These are phyloP conservation scores for Neurospora sp. DNA, from an alignment of 2,329 filamentous ascomycete genomes.

Conservation along the genomic window DNA sequence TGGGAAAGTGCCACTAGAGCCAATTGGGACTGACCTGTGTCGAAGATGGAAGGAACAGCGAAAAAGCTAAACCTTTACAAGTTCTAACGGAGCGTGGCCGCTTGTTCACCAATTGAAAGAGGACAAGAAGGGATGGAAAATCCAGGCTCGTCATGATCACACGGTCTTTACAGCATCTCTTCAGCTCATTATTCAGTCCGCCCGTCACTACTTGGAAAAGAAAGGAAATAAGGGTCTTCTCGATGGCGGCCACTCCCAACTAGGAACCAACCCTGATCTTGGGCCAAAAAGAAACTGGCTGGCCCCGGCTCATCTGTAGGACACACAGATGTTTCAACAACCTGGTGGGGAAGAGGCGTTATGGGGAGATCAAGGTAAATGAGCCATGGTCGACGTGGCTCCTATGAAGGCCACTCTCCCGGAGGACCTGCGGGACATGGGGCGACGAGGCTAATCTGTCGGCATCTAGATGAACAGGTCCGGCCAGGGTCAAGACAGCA, in stretches of 20 bases:
- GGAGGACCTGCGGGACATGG: constrained; percentile 13
- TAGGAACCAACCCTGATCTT: neutral
- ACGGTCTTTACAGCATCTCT: neutral
- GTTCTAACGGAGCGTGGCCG: neutral
- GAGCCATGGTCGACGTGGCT: constrained; percentile 27
- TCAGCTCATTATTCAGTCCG: neutral
- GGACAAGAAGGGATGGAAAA: neutral
- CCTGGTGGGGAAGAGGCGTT: constrained; percentile 15
- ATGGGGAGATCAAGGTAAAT: constrained; percentile 19
- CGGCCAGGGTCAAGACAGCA: constrained; percentile 12
- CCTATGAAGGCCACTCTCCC: constrained; percentile 19
- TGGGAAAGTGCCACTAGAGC: neutral
- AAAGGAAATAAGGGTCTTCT: neutral
- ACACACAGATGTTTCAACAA: constrained; percentile 1
- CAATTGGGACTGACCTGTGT: neutral
- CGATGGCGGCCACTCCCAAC: neutral
- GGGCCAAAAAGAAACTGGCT: neutral
- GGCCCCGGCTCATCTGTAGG: neutral
- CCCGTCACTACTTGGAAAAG: neutral
- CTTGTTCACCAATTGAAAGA: neutral
- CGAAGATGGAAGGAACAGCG: neutral
- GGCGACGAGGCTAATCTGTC: constrained; percentile 20
- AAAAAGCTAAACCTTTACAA: neutral
- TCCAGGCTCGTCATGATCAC: neutral
- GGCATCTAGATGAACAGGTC: constrained; percentile 6